A percentile compares a stretch with the other conserved stretches of the same genome.
Conservation (phyloP, 805 yeast genomes). For the Yarrowia sp. region DNA sequence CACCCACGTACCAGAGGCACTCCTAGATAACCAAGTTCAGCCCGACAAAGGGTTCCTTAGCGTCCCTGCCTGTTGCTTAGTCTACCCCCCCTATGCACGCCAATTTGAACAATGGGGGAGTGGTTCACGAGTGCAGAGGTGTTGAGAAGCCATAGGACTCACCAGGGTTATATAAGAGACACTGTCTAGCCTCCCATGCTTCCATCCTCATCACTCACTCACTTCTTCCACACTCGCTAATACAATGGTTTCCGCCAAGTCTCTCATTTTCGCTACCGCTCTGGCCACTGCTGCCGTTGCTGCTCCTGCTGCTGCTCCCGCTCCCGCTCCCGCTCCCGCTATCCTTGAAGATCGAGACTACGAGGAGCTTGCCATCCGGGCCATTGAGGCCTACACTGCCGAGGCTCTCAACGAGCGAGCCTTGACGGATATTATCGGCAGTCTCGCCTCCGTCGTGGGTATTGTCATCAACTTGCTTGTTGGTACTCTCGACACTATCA, state of each 20-base stretch:
- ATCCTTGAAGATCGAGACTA: neutral
- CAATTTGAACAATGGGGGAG: slow-evolving; percentile 9
- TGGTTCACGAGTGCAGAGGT: no score
- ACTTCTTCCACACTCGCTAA: neutral
- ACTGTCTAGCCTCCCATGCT: neutral
- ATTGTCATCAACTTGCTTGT: slow-evolving; percentile 1
- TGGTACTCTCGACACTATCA: slow-evolving; percentile 5
- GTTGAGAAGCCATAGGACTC: no score
- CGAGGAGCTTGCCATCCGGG: slow-evolving; percentile 16
- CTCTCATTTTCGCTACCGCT: slow-evolving; percentile 7
- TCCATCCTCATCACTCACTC: neutral
- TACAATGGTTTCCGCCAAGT: slow-evolving; percentile 31
- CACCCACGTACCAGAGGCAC: slow-evolving; percentile 16
- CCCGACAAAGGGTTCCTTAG: slow-evolving; percentile 1
- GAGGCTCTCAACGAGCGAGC: slow-evolving; percentile 15
- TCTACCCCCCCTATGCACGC: slow-evolving; percentile 19
- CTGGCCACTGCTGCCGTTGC: slow-evolving; percentile 26
- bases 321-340: neutral
- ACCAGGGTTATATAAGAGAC: slow-evolving; percentile 5
- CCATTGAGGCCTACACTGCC: slow-evolving; percentile 1
- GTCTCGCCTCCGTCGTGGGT: slow-evolving; percentile 11
- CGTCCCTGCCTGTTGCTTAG: slow-evolving; percentile 8
- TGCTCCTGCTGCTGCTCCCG: slow-evolving; percentile 1
- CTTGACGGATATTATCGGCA: neutral
- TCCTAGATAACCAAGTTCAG: slow-evolving; percentile 13